phyloP scores from a whole-genome alignment of 129 eudicot species.

The carrot (Daucus carota) region DNA sequence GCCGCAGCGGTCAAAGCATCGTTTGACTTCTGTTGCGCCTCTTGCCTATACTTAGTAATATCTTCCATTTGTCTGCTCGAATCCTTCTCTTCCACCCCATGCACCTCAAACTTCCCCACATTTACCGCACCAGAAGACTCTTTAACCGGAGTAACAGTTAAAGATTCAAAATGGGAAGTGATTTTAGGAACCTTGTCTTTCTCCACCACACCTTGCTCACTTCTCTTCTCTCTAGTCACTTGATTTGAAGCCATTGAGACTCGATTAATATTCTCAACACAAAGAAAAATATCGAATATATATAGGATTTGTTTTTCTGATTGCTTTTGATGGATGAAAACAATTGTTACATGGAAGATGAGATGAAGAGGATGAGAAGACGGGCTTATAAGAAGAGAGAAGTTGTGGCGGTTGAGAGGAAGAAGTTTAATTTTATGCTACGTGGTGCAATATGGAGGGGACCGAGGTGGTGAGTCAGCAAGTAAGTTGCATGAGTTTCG shows the following conservation, averaged over 20 bases:
- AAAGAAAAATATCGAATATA: neutral
- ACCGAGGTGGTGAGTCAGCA: neutral
- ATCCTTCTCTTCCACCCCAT: neutral
- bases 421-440: neutral
- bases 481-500: neutral
- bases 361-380: neutral
- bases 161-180: conserved; percentile 52
- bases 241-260: conserved; percentile 49
- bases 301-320: neutral
- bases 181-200: conserved; percentile 63
- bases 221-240: conserved; percentile 26
- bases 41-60: conserved; percentile 26
- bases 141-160: conserved; percentile 16
- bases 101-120: conserved; percentile 5
- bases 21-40: conserved; percentile 61
- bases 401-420: neutral
- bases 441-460: neutral
- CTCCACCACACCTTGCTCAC: conserved; percentile 37
- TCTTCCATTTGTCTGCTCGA: neutral
- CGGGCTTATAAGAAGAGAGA: neutral
- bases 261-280: too few species aligned
- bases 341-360: neutral
- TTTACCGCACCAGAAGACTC: neutral
- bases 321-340: neutral
- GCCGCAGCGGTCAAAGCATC: conserved; percentile 52